phyloP scores from a whole-genome alignment of 2,329 filamentous ascomycete genomes.

The Aspergillus ustus region DNA sequence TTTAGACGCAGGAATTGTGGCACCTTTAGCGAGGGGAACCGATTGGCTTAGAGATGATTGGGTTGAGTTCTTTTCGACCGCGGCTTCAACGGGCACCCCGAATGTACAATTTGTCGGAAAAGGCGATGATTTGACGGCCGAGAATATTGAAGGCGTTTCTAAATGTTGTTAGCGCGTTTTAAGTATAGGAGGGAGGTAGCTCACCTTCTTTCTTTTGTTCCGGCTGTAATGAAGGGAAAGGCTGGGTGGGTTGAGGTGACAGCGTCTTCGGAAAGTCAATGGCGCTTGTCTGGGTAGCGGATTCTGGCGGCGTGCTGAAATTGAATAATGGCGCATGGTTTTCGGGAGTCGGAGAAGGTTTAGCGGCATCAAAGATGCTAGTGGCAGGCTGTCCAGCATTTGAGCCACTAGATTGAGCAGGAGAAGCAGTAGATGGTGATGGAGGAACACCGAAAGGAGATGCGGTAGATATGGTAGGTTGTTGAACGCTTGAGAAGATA shows the following conservation, averaged over 20 bases:
- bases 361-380: conserved; percentile 20
- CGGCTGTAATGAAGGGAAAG: conserved; percentile 6
- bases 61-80: not conserved
- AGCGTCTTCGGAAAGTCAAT: not conserved
- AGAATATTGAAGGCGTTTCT: conserved; percentile 16
- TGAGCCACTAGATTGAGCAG: conserved; percentile 10
- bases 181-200: not conserved
- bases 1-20: not conserved
- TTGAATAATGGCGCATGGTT: conserved; percentile 18
- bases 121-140: not conserved
- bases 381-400: conserved; percentile 22
- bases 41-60: not conserved
- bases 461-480: conserved; percentile 11
- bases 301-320: conserved; percentile 3
- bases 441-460: conserved; percentile 13
- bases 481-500: conserved; percentile 8
- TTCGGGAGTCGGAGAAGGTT: conserved; percentile 9
- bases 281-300: not conserved
- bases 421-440: not conserved
- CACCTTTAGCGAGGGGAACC: not conserved
- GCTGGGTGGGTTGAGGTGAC: conserved; percentile 5
- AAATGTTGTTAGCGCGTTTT: not conserved
- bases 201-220: conserved; percentile 21
- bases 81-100: not conserved
- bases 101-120: not conserved